Conservation (phyloP, 306 rosid species). For the Fragaria vesca region DNA sequence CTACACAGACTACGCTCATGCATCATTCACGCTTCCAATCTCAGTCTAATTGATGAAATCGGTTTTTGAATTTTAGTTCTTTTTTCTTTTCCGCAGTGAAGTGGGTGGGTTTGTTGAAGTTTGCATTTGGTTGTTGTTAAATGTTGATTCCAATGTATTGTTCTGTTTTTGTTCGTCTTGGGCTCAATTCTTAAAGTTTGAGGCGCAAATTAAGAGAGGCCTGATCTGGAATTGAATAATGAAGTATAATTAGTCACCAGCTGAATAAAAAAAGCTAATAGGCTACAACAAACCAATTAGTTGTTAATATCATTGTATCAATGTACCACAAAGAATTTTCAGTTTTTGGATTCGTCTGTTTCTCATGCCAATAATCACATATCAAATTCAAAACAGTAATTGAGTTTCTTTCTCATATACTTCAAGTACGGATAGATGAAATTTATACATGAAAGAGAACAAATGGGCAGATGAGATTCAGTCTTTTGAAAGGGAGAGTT, state of each 20-base stretch:
- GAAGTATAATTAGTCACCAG: constrained; percentile 3
- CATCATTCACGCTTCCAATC: neutral
- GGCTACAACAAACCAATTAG: neutral
- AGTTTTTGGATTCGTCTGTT: too few species aligned
- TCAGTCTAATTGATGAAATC: neutral
- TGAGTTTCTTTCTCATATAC: too few species aligned
- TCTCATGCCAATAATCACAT: too few species aligned
- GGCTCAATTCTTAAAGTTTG: neutral
- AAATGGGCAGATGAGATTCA: too few species aligned
- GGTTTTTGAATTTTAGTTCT: constrained; percentile 11
- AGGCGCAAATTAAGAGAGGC: neutral
- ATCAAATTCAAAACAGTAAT: too few species aligned
- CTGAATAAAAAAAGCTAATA: neutral
- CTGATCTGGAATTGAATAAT: neutral
- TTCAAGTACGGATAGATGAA: too few species aligned
- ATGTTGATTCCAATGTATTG: constrained; percentile 24
- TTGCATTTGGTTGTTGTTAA: constrained; percentile 32
- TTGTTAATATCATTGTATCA: too few species aligned
- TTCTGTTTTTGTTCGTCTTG: constrained; percentile 22
- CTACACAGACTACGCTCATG: constrained; percentile 13
- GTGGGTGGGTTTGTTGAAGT: constrained; percentile 10
- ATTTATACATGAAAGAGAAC: too few species aligned
- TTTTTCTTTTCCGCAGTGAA: neutral
- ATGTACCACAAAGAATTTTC: too few species aligned
- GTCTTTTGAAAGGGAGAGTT: too few species aligned